Percentiles rank a stretch among this genome's conserved stretches.
These are phyloP conservation scores for Aphanoascus verrucosus DNA, from an alignment of 2,329 filamentous ascomycete genomes.

Conservation along the genomic window DNA sequence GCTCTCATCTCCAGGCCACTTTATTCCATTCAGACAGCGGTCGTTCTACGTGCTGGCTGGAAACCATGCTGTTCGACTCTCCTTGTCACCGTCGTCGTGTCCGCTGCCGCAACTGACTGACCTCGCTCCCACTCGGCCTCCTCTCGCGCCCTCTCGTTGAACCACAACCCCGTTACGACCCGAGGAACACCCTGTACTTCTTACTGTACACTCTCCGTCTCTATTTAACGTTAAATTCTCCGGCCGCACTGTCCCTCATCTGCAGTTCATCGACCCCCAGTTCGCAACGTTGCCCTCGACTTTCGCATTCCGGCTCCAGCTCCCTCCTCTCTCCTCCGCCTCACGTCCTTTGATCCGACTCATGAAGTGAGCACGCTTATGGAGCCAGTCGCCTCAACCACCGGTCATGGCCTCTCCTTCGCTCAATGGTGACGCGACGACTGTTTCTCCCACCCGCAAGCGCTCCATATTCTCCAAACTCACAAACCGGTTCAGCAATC, in stretches of 20 bases:
- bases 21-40: neutral
- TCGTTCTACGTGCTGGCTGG: neutral
- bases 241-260: neutral
- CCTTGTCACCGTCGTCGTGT: conserved; percentile 1
- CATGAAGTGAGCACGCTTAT: neutral
- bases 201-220: neutral
- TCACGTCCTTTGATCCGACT: neutral
- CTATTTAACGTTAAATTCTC: neutral
- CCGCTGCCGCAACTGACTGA: conserved; percentile 3
- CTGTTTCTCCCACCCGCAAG: conserved; percentile 22
- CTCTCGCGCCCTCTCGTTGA: neutral
- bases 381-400: neutral
- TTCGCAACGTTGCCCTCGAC: neutral
- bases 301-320: neutral
- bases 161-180: neutral
- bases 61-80: conserved; percentile 4
- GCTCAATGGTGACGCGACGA: conserved; percentile 2
- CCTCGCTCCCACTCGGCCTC: neutral
- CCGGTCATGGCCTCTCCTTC: conserved; percentile 5
- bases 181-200: neutral
- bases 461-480: conserved; percentile 44
- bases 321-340: neutral
- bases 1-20: neutral
- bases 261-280: neutral
- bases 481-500: conserved; percentile 43